Conservation (phyloP, 2,329 filamentous ascomycete species). For the Aspergillus spinulosporus region DNA sequence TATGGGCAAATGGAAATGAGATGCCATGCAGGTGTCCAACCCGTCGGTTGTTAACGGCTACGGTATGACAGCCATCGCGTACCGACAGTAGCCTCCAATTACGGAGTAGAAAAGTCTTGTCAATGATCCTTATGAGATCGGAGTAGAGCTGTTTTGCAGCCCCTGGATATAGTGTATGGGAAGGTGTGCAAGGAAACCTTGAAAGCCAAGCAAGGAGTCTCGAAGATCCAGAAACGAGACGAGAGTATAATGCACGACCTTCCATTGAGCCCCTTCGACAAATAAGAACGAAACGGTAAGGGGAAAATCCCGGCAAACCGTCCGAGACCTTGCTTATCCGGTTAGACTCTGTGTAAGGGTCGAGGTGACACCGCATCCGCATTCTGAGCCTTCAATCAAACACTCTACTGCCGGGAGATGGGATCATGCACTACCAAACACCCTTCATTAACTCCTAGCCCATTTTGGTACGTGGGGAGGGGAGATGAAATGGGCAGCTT, state of each 20-base stretch:
- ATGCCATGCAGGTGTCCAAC: slow-evolving; percentile 5
- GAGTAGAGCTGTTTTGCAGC: too few species aligned
- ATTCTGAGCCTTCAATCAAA: neutral
- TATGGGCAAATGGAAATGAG: neutral
- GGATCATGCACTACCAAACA: neutral
- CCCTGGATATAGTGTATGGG: too few species aligned
- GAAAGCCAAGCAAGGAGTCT: too few species aligned
- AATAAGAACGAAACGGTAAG: neutral
- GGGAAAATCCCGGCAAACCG: neutral
- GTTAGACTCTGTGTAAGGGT: neutral
- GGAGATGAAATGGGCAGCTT: neutral
- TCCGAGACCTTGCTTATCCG: neutral
- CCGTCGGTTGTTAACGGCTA: slow-evolving; percentile 1
- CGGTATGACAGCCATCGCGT: slow-evolving; percentile 6
- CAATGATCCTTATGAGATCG: too few species aligned
- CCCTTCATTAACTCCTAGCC: too few species aligned
- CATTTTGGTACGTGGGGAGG: neutral
- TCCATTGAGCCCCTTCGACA: too few species aligned
- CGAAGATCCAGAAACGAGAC: too few species aligned
- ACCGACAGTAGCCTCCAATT: slow-evolving; percentile 8
- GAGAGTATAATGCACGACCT: too few species aligned
- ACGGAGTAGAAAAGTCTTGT: neutral
- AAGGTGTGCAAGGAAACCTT: too few species aligned
- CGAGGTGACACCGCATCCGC: slow-evolving; percentile 6
- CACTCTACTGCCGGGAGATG: neutral